Evolutionary conservation across 75 land plant genomes (phyloP).

Genomic region (Pinus albicaulis): DNA sequence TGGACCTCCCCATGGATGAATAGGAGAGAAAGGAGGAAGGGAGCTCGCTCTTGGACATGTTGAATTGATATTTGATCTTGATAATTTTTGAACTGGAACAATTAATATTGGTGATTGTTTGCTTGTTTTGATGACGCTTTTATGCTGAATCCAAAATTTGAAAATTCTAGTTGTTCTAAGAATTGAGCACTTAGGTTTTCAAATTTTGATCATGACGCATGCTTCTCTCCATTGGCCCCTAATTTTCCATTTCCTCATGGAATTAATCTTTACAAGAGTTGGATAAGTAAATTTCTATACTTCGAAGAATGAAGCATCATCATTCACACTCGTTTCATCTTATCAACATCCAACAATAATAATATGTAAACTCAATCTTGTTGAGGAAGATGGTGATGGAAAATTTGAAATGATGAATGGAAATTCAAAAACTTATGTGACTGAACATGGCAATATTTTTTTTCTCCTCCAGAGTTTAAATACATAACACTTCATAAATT

Average conservation of each 20-base stretch:
- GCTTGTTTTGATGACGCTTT: too few species aligned
- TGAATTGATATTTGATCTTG: too few species aligned
- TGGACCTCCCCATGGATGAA: too few species aligned
- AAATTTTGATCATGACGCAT: slow-evolving; percentile 14
- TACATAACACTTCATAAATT: slow-evolving; percentile 24
- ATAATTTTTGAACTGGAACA: too few species aligned
- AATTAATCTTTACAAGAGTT: slow-evolving; percentile 50
- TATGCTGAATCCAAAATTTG: too few species aligned
- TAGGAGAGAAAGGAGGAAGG: too few species aligned
- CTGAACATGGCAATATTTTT: slow-evolving; percentile 72
- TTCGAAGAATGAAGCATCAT: slow-evolving; percentile 23
- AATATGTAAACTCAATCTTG: slow-evolving; percentile 1
- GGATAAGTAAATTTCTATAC: slow-evolving; percentile 14
- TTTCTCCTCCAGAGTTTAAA: slow-evolving; percentile 68
- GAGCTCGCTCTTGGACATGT: too few species aligned
- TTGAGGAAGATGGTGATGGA: slow-evolving; percentile 37
- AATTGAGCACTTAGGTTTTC: too few species aligned
- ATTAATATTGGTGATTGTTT: too few species aligned
- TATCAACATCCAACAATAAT: not conserved
- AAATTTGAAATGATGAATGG: slow-evolving; percentile 46
- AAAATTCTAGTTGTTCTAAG: too few species aligned
- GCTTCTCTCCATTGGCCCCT: slow-evolving; percentile 85
- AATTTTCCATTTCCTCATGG: slow-evolving; percentile 70
- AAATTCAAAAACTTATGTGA: slow-evolving; percentile 29
- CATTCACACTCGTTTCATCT: slow-evolving; percentile 15